phyloP scores from a whole-genome alignment of 352 stramenopile genomes.

The Pythium monospermum region DNA sequence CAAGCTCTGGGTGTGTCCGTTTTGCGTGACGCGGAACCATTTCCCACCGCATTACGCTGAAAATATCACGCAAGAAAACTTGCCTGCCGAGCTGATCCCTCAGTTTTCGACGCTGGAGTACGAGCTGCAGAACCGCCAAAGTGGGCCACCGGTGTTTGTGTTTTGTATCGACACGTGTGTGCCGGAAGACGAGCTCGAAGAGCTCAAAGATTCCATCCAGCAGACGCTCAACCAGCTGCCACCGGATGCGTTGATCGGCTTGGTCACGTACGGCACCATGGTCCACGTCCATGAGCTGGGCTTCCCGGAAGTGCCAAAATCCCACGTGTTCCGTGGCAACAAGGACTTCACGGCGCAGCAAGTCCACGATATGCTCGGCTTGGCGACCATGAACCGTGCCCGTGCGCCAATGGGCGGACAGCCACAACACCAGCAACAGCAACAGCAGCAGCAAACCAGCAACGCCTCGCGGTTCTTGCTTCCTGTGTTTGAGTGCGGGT shows the following conservation, averaged over 20 bases:
- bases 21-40: constrained; percentile 98
- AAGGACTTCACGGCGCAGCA: constrained; percentile 96
- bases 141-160: constrained; percentile 97
- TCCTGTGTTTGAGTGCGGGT: constrained; percentile 95
- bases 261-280: constrained; percentile 99
- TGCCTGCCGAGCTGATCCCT: constrained; percentile 98
- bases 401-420: constrained; percentile 33
- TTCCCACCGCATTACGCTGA: constrained; percentile 94
- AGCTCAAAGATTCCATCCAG: constrained; percentile 98
- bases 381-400: constrained; percentile 61
- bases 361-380: constrained; percentile 96
- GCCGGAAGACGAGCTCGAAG: constrained; percentile 94
- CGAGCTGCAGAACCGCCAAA: constrained; percentile 91
- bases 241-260: constrained; percentile 94
- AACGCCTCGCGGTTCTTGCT: constrained; percentile 94
- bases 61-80: constrained; percentile 97
- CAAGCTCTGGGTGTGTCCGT: constrained; percentile 99
- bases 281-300: constrained; percentile 99
- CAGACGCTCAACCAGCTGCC: constrained; percentile 98
- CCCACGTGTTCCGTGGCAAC: constrained; percentile 98
- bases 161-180: constrained; percentile 98
- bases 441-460: constrained; percentile 72
- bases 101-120: constrained; percentile 99
- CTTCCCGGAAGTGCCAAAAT: constrained; percentile 94
- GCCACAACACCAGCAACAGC: constrained; percentile 51